Percentiles rank a stretch among this genome's conserved stretches.
Evolutionary conservation across 352 stramenopile species (phyloP).

Genomic region (Phytophthora quininea): DNA sequence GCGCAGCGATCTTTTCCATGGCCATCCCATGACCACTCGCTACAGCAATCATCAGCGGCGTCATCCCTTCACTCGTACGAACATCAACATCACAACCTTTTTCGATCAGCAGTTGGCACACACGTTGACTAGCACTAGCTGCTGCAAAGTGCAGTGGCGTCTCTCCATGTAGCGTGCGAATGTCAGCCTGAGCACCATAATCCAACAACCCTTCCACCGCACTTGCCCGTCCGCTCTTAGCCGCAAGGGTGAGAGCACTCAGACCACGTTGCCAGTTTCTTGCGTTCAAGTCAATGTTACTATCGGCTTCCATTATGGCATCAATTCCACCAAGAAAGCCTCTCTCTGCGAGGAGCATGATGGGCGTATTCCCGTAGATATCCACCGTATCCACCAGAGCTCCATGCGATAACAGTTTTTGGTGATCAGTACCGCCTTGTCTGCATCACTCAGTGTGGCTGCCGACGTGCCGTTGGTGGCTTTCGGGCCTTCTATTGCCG

Average conservation of each 20-base stretch:
- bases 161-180: slow-evolving; percentile 69
- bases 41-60: slow-evolving; percentile 81
- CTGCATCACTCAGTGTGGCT: slow-evolving; percentile 41
- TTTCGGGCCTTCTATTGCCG: slow-evolving; percentile 31
- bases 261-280: slow-evolving; percentile 86
- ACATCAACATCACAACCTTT: slow-evolving; percentile 71
- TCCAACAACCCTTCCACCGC: slow-evolving; percentile 86
- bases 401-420: slow-evolving; percentile 84
- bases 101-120: slow-evolving; percentile 78
- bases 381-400: slow-evolving; percentile 68
- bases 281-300: slow-evolving; percentile 72
- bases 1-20: slow-evolving; percentile 37
- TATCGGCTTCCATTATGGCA: slow-evolving; percentile 70
- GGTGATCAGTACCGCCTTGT: slow-evolving; percentile 81
- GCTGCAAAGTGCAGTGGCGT: slow-evolving; percentile 85
- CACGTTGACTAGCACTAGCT: slow-evolving; percentile 57
- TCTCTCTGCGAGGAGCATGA: slow-evolving; percentile 81
- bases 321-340: slow-evolving; percentile 78
- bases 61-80: slow-evolving; percentile 71
- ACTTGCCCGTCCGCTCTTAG: slow-evolving; percentile 64
- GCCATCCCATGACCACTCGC: slow-evolving; percentile 51
- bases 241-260: slow-evolving; percentile 74
- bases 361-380: slow-evolving; percentile 83
- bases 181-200: slow-evolving; percentile 75
- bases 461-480: slow-evolving; percentile 22